Conservation (phyloP, 345 rosid species). For the Cardamine occulta region DNA sequence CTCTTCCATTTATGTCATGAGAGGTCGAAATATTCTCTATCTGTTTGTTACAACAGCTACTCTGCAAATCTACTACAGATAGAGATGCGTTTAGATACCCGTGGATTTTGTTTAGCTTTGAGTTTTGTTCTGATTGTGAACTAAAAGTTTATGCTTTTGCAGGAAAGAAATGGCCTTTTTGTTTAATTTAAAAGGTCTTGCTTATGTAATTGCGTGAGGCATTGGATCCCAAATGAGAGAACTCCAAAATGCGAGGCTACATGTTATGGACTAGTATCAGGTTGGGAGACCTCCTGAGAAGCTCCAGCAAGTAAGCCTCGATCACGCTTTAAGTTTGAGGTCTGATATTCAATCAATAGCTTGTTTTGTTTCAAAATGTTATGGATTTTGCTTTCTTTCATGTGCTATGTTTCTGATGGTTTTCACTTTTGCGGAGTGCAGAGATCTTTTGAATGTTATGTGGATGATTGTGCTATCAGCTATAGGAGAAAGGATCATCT, state of each 20-base stretch:
- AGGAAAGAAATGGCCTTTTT: slow-evolving; percentile 44
- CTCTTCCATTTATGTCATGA: neutral
- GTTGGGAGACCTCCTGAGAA: slow-evolving; percentile 99
- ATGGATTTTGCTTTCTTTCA: neutral
- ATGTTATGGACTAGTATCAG: slow-evolving; percentile 91
- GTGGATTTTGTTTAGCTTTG: neutral
- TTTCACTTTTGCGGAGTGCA: slow-evolving; percentile 18
- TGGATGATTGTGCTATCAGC: slow-evolving; percentile 70
- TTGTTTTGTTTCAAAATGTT: neutral
- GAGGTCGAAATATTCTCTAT: neutral
- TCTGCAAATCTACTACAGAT: neutral
- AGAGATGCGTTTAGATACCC: neutral
- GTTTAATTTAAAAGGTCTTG: slow-evolving; percentile 8
- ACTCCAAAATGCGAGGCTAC: slow-evolving; percentile 99
- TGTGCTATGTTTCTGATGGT: neutral
- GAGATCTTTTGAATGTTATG: slow-evolving; percentile 73
- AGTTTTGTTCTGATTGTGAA: neutral
- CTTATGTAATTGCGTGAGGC: slow-evolving; percentile 72
- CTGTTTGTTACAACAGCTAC: neutral
- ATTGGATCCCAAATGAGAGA: slow-evolving; percentile 94
- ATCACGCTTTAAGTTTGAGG: slow-evolving; percentile 58
- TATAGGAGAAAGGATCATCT: slow-evolving; percentile 93
- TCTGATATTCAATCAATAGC: slow-evolving; percentile 13
- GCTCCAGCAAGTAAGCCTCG: slow-evolving; percentile 93
- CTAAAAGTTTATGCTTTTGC: slow-evolving; percentile 48